Base-by-base conservation (phyloP, 257 asterid species). In the Penstemon davidsonii region DNA sequence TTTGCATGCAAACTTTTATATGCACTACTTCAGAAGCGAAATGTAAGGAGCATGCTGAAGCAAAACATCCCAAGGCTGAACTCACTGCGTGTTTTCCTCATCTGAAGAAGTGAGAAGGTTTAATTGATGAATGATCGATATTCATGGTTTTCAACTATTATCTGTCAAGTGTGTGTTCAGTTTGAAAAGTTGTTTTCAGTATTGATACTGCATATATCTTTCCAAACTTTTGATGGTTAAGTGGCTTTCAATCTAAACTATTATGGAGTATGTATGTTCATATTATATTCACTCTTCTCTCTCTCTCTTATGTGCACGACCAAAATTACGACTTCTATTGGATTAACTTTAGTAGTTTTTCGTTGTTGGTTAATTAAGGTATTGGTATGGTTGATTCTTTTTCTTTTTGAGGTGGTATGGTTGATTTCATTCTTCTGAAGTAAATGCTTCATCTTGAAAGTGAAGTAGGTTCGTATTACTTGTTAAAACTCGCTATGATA, bases 21-120 rank as follows among this genome's bases (percentile, higher is more conserved):
- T 86, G 92, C 83, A 86, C 92, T 55, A 86, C 92, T 18, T 79
- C 92, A 47, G 92, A 86, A 81, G 89, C 81, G 75, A 86, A 86
- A 55, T 86, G 92, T 85, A 83, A 51, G 79, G 92, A 86, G 69
- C 92, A 86, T 8, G 87, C 92, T 8, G 92, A 86, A 73, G 89
- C 88, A 41, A 86, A 79, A 69, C 92, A 86, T 64, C 89, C 92
- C 7, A 86, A 86, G 63, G 62, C 89, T 43, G 92, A 86, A 64
- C 53, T 86, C 49, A 0, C 0, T 6, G 13, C 86, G 3, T 86
- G 92, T 54, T 86, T 86, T 65, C 87, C 89, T 40, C 89, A 86
- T 67, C 84, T 86, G 51, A 79, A 86, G 87, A 78, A 76, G 46
- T 80, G 84, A 80, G 66, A 6, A 41, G 15, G 47, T 43, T 55